Evolutionary conservation across 2,329 filamentous ascomycete genomes (phyloP), one percentile per base, ranked within the genome.

Genomic region (Alternaria dauci): DNA sequence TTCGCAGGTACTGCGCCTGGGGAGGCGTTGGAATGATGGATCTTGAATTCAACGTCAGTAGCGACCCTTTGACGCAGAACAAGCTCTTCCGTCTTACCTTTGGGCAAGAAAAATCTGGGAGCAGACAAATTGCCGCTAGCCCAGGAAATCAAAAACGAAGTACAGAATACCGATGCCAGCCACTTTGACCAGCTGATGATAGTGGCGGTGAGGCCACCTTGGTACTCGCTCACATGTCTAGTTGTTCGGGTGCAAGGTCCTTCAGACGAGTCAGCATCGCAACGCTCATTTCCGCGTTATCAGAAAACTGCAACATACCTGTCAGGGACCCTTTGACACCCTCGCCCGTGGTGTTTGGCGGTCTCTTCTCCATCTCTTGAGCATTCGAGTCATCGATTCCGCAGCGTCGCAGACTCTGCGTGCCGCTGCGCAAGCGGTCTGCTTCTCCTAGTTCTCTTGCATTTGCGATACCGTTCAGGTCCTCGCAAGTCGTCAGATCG

Each of bases 201-300:
- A 25, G 54, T 61, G 51, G 36, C 56, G 54, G 50, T 54, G 63
- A 59, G 42, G 42, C 59, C 58, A 67, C 59, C 59, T 62, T 44
- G 66, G 61, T 66, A 38, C 65, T 74, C 66, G 55, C 50, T 64
- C 63, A 61, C 50, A 47, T 61, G 55, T 41, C 56, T 50, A 59
- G 47, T 69, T 70, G 68, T 69, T 67, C 61, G 68, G 70, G 70
- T 73, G 71, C 67, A 73, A 69, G 69, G 67, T 73, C 68, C 71
- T 74, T 28, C 12, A 26, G 5, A 23, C 42, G 54, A 43, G 59
- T 71, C 57, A 69, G 60, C 55, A 54, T 55, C 32, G 12, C 32
- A 38, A 46, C 41, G 34, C 28, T 30, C 38, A 30, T 47, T 7
- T 16, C 23, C 30, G 38, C 23, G 16, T 26, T 20, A 57, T 52